A percentile compares a stretch with the other conserved stretches of the same genome.
phyloP scores from a whole-genome alignment of 2,329 filamentous ascomycete genomes.

The Aureobasidium sp. region DNA sequence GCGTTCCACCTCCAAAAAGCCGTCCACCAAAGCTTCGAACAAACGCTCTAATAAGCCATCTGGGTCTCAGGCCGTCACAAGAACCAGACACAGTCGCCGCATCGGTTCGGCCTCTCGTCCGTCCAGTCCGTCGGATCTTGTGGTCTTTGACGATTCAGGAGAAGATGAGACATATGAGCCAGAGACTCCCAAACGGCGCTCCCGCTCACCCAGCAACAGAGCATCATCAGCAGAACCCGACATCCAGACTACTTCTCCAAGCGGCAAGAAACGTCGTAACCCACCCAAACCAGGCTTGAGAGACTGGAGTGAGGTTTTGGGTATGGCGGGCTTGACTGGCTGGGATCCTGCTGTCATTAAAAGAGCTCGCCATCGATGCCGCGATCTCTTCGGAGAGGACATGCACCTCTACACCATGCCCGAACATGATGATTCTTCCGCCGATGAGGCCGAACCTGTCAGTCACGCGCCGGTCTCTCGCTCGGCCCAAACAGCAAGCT shows the following conservation, averaged over 20 bases:
- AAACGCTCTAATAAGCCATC: background rate
- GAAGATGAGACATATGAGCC: slow-evolving; percentile 9
- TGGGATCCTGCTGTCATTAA: slow-evolving; percentile 59
- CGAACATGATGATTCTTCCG: slow-evolving; percentile 27
- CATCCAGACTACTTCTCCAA: background rate
- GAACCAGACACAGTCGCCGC: background rate
- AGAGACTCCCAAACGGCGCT: background rate
- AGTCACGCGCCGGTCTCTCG: background rate
- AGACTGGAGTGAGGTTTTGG: slow-evolving; percentile 81
- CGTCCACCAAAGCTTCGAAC: background rate
- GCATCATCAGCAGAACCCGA: background rate
- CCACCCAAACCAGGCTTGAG: slow-evolving; percentile 40
- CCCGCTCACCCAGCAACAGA: background rate
- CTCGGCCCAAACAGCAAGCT: background rate
- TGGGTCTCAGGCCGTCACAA: background rate
- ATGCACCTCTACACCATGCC: slow-evolving; percentile 56
- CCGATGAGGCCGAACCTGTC: slow-evolving; percentile 4
- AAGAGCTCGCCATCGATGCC: slow-evolving; percentile 65
- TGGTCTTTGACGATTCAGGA: background rate
- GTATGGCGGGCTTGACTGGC: slow-evolving; percentile 65
- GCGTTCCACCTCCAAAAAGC: background rate
- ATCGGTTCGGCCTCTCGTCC: background rate
- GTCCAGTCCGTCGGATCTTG: background rate
- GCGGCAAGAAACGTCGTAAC: background rate
- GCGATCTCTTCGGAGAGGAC: slow-evolving; percentile 62